Evolutionary conservation across 2,329 filamentous ascomycete species (phyloP), one percentile per base, ranked within the genome.

Genomic region (Monilinia fructigena): DNA sequence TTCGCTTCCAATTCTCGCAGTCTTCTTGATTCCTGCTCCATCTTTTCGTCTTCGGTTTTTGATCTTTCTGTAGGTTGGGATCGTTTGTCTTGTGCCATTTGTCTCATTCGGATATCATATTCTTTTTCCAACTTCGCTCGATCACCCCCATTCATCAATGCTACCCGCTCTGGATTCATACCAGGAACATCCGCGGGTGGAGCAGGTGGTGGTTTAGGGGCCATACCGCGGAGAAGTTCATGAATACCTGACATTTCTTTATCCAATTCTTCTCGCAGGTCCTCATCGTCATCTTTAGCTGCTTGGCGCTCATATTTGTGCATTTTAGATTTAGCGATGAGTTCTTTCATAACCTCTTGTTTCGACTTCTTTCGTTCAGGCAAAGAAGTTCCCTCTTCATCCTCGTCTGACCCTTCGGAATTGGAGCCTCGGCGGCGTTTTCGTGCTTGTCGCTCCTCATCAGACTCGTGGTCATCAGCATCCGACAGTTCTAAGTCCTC

Each of bases 271-370:
- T 89, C 88, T 67, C 93, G 85, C 64, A 97, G 78, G 71, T 97
- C 94, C 61, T 96, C 92, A 72, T 99, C 95, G 60, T 95, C 92
- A 68, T 98, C 95, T 75, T 97, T 97, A 38, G 87, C 87, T 68
- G 92, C 89, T 78, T 99, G 95, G 52, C 95, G 88, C 79, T 98
- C 93, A 75, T 94, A 93, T 79, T 97, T 98, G 83, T 97, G 86
- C 69, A 91, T 83, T 76, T 99, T 99, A 0, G 94, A 98, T 79
- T 99, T 99, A 68, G 93, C 92, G 71, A 99, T 97, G 68, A 99
- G 85, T 78, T 99, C 96, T 74, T 97, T 90, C 92, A 98, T 97
- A 60, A 99, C 91, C 78, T 99, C 95, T 64, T 95, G 91, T 79
- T 97, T 98, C 3, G 89, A 89, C 81, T 97, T 99, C 78, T 97